Evolutionary conservation across 2,329 filamentous ascomycete genomes (phyloP).

Genomic region (Fusarium sp.): DNA sequence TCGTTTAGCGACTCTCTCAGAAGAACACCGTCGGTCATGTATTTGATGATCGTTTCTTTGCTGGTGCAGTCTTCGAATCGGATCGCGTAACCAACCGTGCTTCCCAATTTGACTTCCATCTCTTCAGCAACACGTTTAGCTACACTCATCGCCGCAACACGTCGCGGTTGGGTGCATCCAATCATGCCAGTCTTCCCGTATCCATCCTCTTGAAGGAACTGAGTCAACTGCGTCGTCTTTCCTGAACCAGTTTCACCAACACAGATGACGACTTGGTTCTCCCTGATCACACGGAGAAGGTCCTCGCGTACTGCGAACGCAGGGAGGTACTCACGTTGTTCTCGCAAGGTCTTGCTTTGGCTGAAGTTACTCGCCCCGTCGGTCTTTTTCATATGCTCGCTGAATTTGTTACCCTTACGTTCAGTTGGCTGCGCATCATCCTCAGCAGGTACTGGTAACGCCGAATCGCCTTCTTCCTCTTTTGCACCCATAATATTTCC

Average conservation of each 20-base stretch:
- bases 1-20: constrained; percentile 94
- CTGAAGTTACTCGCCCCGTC: constrained; percentile 92
- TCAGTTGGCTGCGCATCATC: constrained; percentile 71
- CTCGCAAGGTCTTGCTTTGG: constrained; percentile 87
- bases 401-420: constrained; percentile 78
- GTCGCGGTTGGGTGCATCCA: constrained; percentile 93
- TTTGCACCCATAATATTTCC: constrained; percentile 97
- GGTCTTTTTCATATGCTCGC: constrained; percentile 87
- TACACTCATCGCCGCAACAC: constrained; percentile 98
- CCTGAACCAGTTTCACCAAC: constrained; percentile 97
- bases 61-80: constrained; percentile 98
- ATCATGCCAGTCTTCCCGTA: constrained; percentile 91
- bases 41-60: constrained; percentile 95
- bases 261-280: constrained; percentile 97
- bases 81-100: constrained; percentile 94
- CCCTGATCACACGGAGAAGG: constrained; percentile 87
- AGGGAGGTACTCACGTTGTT: constrained; percentile 93
- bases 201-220: constrained; percentile 95
- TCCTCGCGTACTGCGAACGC: constrained; percentile 98
- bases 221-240: constrained; percentile 97
- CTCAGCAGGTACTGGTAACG: constrained; percentile 80
- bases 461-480: constrained; percentile 92
- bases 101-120: constrained; percentile 93
- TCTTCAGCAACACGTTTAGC: constrained; percentile 98
- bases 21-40: constrained; percentile 98